phyloP scores from a whole-genome alignment of 208 protist genomes.

The Tritrichomonas musculus region DNA sequence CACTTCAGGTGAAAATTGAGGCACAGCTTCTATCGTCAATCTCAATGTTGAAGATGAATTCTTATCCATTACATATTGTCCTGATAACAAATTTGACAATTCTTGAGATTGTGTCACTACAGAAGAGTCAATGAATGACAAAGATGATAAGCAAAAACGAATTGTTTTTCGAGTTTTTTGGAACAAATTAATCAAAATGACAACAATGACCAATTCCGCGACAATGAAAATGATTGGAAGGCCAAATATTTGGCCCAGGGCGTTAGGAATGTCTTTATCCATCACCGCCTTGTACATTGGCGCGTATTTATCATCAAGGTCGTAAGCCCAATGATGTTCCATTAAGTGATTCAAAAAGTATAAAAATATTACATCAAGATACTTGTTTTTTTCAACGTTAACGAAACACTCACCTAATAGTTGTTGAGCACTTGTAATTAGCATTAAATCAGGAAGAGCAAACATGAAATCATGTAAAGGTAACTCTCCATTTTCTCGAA shows the following conservation, averaged over 20 bases:
- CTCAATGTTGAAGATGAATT: not conserved
- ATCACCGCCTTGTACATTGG: not conserved
- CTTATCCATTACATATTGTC: not conserved
- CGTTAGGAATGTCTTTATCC: not conserved
- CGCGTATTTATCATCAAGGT: not conserved
- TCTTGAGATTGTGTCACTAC: not conserved
- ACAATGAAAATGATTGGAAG: not conserved
- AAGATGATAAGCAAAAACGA: not conserved
- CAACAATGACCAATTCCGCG: not conserved
- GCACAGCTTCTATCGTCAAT: not conserved
- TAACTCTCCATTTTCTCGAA: too few species aligned
- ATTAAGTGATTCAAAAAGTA: not conserved
- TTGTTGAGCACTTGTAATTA: not conserved
- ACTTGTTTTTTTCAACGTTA: not conserved
- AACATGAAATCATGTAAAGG: too few species aligned
- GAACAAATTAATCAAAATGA: not conserved
- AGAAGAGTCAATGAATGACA: not conserved
- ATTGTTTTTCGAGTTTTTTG: not conserved
- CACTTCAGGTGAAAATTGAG: not conserved
- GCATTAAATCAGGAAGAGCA: too few species aligned
- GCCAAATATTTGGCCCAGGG: not conserved
- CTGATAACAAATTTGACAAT: not conserved
- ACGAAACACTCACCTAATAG: not conserved
- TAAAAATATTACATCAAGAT: not conserved
- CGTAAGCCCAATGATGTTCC: not conserved